Base-by-base conservation (phyloP, 306 rosid species). In the Gleditsia sinensis region DNA sequence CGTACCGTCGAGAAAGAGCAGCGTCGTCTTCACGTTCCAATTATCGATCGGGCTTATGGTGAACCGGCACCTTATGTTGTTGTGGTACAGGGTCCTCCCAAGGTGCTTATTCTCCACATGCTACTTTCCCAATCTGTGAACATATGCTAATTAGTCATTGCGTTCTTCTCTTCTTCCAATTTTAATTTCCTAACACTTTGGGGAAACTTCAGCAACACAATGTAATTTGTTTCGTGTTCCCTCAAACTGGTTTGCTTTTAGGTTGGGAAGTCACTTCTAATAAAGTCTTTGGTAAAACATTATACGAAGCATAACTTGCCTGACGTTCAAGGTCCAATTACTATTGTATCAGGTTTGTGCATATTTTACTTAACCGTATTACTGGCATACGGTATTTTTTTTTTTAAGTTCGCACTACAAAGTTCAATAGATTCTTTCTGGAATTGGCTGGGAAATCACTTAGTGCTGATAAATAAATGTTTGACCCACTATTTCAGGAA, bases 1-100 rank as follows among this genome's bases (percentile, higher is more conserved):
- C 97, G 95, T 37, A 9, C 96, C 30, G 98, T 92, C 24, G 98
- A 94, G 85, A 94, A 94, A 77, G 96, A 91, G 82, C 98, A 94
- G 86, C 96, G 98, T 53, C 77, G 98, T 60, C 95, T 94, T 56
- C 98, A 86, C 25, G 84, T 84, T 9, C 98, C 98, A 0, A 66
- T 85, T 70, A 82, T 88, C 0, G 97, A 91, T 68, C 92, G 97
- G 55, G 42, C 87, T 50, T 91, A 94, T 49, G 96, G 92, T n/a
- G 97, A 94, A 49, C 83, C 91, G 2, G 80, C 97, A 54, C 98
- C 98, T 0, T 94, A 51, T 50, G 96, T 94, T 20, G 76, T 94
- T 64, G 90, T 91, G 20, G 97, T 94, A 36, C 98, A 94, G n/a
- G 98, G 98, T 42, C 97, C 98, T 43, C 97, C 98, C 30, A 74